phyloP scores from a whole-genome alignment of 352 stramenopile genomes.

The Peronosclerospora sorghi region DNA sequence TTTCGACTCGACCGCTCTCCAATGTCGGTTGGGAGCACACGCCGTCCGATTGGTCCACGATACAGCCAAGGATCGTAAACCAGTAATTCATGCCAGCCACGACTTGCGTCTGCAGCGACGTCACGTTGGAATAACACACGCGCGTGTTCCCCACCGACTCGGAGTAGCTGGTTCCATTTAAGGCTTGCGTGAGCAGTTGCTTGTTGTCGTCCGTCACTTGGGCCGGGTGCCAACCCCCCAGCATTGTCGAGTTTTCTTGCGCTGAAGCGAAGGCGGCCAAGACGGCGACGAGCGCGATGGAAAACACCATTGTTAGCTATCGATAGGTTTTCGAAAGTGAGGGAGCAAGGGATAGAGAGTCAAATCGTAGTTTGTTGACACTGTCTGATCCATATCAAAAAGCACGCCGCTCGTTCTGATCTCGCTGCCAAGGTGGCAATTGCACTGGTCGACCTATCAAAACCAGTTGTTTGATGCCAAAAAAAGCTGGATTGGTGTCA shows the following conservation, averaged over 20 bases:
- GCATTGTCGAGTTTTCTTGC: neutral
- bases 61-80: constrained; percentile 49
- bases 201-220: constrained; percentile 16
- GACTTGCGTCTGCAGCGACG: constrained; percentile 41
- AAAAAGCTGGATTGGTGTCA: no score
- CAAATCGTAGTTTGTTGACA: no score
- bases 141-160: constrained; percentile 19
- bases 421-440: no score
- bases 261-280: constrained; percentile 12
- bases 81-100: constrained; percentile 72
- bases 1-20: constrained; percentile 13
- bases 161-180: constrained; percentile 8
- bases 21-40: constrained; percentile 21
- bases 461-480: no score
- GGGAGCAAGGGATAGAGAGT: no score
- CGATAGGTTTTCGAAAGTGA: no score
- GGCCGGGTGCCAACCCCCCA: constrained; percentile 17
- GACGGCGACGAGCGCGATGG: constrained; percentile 2
- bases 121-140: constrained; percentile 31
- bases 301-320: no score
- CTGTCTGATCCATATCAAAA: no score
- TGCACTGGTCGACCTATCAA: no score
- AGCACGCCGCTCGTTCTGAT: no score
- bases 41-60: constrained; percentile 25
- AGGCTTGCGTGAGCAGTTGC: constrained; percentile 19